Percentiles rank a stretch among this genome's conserved stretches.
Conservation (phyloP, 2,329 filamentous ascomycete species). For the Beauveria brongniartii region DNA sequence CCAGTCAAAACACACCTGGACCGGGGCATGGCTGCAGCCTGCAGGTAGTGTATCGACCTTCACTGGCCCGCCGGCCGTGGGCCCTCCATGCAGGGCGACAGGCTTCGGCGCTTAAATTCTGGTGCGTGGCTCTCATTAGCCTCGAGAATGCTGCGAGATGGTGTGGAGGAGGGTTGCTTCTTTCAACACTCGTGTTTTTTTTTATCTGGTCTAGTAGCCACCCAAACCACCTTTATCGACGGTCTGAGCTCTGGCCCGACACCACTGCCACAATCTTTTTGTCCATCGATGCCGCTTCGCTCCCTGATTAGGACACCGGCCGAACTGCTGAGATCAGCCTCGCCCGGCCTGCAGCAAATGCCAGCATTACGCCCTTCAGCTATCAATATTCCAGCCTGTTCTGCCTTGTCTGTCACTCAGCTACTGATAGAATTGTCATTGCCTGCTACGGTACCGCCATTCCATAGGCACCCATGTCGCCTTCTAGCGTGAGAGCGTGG, state of each 20-base stretch:
- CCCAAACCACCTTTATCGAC: not conserved
- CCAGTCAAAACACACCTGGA: not conserved
- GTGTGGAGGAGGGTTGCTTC: not conserved
- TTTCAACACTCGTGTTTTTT: not conserved
- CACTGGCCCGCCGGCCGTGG: constrained; percentile 18
- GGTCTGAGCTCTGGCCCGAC: not conserved
- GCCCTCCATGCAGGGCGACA: constrained; percentile 42
- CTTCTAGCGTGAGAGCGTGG: not conserved
- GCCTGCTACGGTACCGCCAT: not conserved
- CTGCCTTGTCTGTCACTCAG: not conserved
- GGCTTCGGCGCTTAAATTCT: constrained; percentile 49
- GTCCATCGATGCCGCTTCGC: not conserved
- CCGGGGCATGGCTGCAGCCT: not conserved
- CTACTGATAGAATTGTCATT: not conserved
- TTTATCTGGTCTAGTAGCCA: not conserved
- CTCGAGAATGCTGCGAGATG: constrained; percentile 10
- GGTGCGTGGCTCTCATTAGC: constrained; percentile 34
- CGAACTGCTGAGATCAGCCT: not conserved
- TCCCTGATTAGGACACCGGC: not conserved
- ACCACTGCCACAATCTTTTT: not conserved
- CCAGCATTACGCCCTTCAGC: not conserved
- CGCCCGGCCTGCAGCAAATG: not conserved
- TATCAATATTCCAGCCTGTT: not conserved
- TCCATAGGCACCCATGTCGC: not conserved
- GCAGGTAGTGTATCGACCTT: not conserved